Percentiles rank a stretch among this genome's conserved stretches.
These are phyloP conservation scores for Boletellus emodensis DNA, from an alignment of 768 basidiomycete species.

Conservation along the genomic window DNA sequence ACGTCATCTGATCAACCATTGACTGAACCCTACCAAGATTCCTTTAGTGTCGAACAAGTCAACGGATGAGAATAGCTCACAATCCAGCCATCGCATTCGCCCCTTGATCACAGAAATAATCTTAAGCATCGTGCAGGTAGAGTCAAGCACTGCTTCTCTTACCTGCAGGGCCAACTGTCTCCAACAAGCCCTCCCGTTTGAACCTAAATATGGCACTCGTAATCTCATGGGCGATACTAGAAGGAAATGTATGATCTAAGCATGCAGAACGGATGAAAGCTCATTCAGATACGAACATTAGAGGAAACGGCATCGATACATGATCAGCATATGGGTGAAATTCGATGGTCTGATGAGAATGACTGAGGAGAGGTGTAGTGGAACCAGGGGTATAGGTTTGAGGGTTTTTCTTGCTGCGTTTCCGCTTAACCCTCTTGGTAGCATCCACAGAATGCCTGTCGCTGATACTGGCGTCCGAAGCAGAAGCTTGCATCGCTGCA, in stretches of 20 bases:
- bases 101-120: constrained; percentile 38
- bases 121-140: background rate
- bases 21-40: constrained; percentile 54
- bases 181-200: constrained; percentile 76
- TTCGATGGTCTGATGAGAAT: constrained; percentile 53
- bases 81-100: constrained; percentile 72
- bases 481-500: constrained; percentile 36
- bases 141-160: constrained; percentile 13
- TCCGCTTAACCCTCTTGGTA: constrained; percentile 65
- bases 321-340: constrained; percentile 55
- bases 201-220: constrained; percentile 65
- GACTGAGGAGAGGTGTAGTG: constrained; percentile 61
- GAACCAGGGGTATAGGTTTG: constrained; percentile 26
- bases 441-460: constrained; percentile 38
- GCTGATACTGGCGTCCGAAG: constrained; percentile 24
- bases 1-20: constrained; percentile 81
- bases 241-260: background rate
- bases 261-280: background rate
- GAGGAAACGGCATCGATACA: constrained; percentile 74
- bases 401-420: constrained; percentile 59
- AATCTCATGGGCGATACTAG: constrained; percentile 80
- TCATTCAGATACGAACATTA: constrained; percentile 49
- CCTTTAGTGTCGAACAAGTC: constrained; percentile 5
- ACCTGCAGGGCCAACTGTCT: constrained; percentile 89
- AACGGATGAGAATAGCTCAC: constrained; percentile 33